phyloP scores from a whole-genome alignment of 331 rosid species.

The Phaseolus coccineus region DNA sequence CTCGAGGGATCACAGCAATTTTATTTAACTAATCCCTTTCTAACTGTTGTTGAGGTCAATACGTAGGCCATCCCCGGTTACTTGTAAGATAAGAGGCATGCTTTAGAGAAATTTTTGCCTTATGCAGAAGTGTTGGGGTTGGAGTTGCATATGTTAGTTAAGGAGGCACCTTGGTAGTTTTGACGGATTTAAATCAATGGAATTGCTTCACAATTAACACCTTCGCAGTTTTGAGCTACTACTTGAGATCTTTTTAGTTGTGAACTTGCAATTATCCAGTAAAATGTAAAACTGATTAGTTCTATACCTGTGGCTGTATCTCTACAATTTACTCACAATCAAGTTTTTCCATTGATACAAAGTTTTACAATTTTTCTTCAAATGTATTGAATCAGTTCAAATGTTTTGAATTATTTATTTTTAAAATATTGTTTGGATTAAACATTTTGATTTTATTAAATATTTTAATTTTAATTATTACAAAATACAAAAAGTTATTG shows the following conservation, averaged over 20 bases:
- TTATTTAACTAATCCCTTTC: conserved; percentile 57
- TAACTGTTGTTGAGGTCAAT: conserved; percentile 56
- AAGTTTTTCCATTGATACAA: too few species aligned
- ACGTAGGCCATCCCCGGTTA: conserved; percentile 47
- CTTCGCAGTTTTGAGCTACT: conserved; percentile 9
- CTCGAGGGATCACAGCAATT: conserved; percentile 48
- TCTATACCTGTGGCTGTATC: not conserved
- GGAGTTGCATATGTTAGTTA: conserved; percentile 32
- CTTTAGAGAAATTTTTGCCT: conserved; percentile 50
- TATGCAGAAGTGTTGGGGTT: conserved; percentile 36
- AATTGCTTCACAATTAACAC: conserved; percentile 40
- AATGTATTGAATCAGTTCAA: too few species aligned
- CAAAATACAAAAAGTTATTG: too few species aligned
- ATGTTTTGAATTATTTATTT: too few species aligned
- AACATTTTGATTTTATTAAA: too few species aligned
- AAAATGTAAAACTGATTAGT: conserved; percentile 1
- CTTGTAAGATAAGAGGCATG: conserved; percentile 50
- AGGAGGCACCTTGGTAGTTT: conserved; percentile 17
- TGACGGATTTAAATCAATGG: conserved; percentile 35
- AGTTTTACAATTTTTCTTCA: too few species aligned
- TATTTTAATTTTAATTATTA: too few species aligned
- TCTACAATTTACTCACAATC: not conserved
- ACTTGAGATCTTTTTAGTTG: not conserved
- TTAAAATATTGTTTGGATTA: too few species aligned
- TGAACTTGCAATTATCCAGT: not conserved